Conservation (phyloP, 2,329 filamentous ascomycete species). For the Ascochyta pisi region DNA sequence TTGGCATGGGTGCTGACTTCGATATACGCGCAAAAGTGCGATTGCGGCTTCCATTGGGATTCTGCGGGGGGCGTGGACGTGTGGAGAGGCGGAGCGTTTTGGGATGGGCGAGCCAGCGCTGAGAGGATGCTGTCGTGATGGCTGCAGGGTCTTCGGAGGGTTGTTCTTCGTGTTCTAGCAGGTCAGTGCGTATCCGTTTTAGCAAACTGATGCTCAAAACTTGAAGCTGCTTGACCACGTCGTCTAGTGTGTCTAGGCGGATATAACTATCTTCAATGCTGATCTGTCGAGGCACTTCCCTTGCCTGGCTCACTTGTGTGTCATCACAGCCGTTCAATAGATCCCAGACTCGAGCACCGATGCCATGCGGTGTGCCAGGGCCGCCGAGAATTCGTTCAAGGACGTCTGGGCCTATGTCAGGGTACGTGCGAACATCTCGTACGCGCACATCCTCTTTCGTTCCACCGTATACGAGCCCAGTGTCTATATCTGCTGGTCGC, state of each 20-base stretch:
- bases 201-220: conserved; percentile 74
- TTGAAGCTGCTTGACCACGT: conserved; percentile 72
- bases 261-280: conserved; percentile 94
- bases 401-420: conserved; percentile 66
- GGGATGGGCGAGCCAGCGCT: conserved; percentile 78
- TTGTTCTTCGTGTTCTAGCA: conserved; percentile 62
- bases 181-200: conserved; percentile 78
- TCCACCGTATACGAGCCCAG: conserved; percentile 56
- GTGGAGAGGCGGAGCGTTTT: conserved; percentile 83
- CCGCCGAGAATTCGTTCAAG: conserved; percentile 75
- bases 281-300: conserved; percentile 81
- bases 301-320: conserved; percentile 73
- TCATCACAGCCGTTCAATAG: conserved; percentile 83
- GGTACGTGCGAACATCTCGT: conserved; percentile 67
- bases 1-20: conserved; percentile 75
- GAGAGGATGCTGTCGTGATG: conserved; percentile 8
- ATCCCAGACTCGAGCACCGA: conserved; percentile 76
- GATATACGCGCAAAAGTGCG: conserved; percentile 75
- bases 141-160: neutral
- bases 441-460: conserved; percentile 68
- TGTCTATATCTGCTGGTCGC: conserved; percentile 52
- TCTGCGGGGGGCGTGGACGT: conserved; percentile 64
- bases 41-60: conserved; percentile 60
- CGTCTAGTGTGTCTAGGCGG: conserved; percentile 68
- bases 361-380: conserved; percentile 72